Conservation (phyloP, 192 early-diverging fungal genomes). For the Coemansia sp. region DNA sequence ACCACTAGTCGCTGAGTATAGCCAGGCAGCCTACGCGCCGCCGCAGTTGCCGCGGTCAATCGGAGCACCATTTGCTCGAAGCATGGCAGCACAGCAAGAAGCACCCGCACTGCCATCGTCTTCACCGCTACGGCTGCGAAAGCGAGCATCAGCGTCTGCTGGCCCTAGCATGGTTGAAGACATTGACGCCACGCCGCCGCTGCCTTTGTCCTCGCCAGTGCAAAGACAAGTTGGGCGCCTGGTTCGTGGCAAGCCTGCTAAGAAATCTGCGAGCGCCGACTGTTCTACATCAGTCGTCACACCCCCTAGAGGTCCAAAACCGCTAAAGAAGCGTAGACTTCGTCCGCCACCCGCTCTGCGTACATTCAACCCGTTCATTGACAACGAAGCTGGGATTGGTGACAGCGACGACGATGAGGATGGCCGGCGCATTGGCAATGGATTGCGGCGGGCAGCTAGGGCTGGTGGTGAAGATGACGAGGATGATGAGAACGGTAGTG, state of each 20-base stretch:
- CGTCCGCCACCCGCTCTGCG: slow-evolving; percentile 17
- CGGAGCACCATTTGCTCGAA: background rate
- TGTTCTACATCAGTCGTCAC: background rate
- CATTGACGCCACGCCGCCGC: background rate
- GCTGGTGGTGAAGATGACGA: slow-evolving; percentile 20
- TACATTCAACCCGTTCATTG: slow-evolving; percentile 35
- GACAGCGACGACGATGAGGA: slow-evolving; percentile 37
- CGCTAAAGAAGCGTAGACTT: slow-evolving; percentile 11
- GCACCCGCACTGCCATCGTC: background rate
- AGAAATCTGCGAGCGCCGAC: background rate
- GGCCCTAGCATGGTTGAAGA: background rate
- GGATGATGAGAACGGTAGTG: slow-evolving; percentile 41
- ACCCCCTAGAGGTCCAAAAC: background rate
- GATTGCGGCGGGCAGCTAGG: background rate
- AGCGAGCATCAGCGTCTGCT: background rate
- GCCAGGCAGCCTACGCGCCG: background rate
- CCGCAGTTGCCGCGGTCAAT: background rate
- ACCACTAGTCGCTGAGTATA: background rate
- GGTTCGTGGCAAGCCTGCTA: background rate
- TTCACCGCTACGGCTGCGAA: slow-evolving; percentile 8
- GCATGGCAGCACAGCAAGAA: background rate
- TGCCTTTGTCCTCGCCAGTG: slow-evolving; percentile 13
- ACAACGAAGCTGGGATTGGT: slow-evolving; percentile 45
- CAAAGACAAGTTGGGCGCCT: background rate
- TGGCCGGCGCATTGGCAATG: background rate